phyloP scores from a whole-genome alignment of 371 early-diverging fungal genomes.

The Encephalitozoon romaleae region DNA sequence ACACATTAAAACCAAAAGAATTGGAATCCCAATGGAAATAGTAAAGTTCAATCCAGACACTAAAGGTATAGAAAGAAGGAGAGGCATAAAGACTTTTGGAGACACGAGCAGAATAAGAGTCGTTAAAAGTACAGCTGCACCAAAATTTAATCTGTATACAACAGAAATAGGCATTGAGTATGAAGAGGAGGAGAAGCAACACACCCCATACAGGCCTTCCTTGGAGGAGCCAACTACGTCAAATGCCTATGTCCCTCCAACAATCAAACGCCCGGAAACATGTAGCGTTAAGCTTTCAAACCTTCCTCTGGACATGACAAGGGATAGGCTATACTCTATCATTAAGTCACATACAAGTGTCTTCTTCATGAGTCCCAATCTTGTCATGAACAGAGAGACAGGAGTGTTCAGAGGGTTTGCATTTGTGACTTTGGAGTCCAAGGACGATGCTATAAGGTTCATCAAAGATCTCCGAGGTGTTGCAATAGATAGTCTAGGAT shows the following conservation, averaged over 20 bases:
- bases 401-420: slow-evolving; percentile 40
- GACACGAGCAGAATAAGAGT: background rate
- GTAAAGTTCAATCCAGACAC: background rate
- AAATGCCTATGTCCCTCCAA: slow-evolving; percentile 9
- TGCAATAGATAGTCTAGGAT: slow-evolving; percentile 19
- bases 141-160: background rate
- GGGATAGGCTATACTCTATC: slow-evolving; percentile 3
- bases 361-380: slow-evolving; percentile 20
- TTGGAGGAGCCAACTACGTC: background rate
- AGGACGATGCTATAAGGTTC: slow-evolving; percentile 30
- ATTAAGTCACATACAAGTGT: background rate
- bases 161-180: background rate
- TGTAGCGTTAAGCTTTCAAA: slow-evolving; percentile 27
- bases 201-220: background rate
- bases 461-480: slow-evolving; percentile 18
- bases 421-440: slow-evolving; percentile 37
- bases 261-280: background rate
- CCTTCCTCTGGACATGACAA: slow-evolving; percentile 19
- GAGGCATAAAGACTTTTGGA: background rate
- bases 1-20: background rate
- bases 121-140: background rate
- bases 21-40: slow-evolving; percentile 23
- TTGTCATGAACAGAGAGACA: slow-evolving; percentile 40
- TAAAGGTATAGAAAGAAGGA: slow-evolving; percentile 14
- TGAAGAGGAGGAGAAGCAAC: background rate